phyloP scores from a whole-genome alignment of 225 moss, liverwort and hornwort genomes.

The Anthoceros angustus region DNA sequence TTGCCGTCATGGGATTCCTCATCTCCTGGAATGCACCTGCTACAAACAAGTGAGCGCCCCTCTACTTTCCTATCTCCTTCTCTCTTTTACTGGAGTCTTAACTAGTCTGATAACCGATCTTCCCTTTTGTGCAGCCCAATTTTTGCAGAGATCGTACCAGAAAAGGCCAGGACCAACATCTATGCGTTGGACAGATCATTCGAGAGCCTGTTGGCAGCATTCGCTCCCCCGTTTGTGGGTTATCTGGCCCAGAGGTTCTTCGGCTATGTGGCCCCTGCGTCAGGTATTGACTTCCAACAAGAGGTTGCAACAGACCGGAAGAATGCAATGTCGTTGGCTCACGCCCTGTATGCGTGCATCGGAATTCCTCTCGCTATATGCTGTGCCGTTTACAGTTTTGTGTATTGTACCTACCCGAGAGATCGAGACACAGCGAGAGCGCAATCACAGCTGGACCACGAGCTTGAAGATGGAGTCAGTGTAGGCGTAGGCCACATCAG shows the following conservation, averaged over 20 bases:
- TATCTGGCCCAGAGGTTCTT: conserved; percentile 55
- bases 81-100: neutral
- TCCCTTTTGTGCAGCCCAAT: conserved; percentile 47
- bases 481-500: conserved; percentile 12
- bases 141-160: conserved; percentile 91
- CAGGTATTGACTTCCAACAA: conserved; percentile 16
- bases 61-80: neutral
- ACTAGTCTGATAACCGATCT: neutral
- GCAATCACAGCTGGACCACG: conserved; percentile 13
- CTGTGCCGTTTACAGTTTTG: conserved; percentile 54
- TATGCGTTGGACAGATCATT: conserved; percentile 81
- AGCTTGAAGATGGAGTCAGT: neutral
- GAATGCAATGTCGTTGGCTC: conserved; percentile 59
- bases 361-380: conserved; percentile 58
- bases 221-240: conserved; percentile 74
- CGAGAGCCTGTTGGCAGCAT: conserved; percentile 58
- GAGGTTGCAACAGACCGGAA: conserved; percentile 39
- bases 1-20: conserved; percentile 51
- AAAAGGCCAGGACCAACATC: conserved; percentile 64
- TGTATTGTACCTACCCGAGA: conserved; percentile 82
- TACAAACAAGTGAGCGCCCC: conserved; percentile 55
- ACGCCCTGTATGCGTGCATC: conserved; percentile 66
- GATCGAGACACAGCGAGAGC: conserved; percentile 62
- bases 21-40: conserved; percentile 78
- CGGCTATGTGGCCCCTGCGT: conserved; percentile 41